Evolutionary conservation across 1,284 basidiomycete genomes (phyloP).

Genomic region (Thecaphora thlaspeos): DNA sequence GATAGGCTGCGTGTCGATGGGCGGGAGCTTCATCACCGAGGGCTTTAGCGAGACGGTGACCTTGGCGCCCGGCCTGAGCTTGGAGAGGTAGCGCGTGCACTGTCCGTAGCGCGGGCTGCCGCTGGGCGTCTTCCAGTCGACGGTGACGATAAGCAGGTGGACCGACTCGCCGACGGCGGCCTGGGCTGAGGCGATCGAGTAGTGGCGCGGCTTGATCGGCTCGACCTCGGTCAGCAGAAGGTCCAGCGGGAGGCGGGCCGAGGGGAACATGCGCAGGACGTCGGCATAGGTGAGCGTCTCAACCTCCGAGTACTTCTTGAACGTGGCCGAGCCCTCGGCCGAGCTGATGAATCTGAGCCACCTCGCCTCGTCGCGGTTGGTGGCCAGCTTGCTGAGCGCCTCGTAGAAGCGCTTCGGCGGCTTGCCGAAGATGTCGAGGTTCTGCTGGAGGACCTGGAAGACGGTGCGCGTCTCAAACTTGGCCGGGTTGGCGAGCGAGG

Average conservation of each 20-base stretch:
- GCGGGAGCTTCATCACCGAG: conserved; percentile 97
- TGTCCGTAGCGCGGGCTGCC: conserved; percentile 84
- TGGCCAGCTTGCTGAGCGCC: conserved; percentile 77
- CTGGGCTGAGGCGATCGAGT: conserved; percentile 94
- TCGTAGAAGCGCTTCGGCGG: conserved; percentile 95
- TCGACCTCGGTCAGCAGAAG: conserved; percentile 78
- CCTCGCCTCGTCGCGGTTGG: conserved; percentile 71
- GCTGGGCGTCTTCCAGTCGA: conserved; percentile 84
- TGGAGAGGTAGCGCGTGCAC: conserved; percentile 90
- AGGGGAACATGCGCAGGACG: conserved; percentile 75
- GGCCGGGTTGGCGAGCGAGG: conserved; percentile 61
- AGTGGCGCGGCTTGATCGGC: conserved; percentile 85
- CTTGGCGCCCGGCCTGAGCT: conserved; percentile 79
- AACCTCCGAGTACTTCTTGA: conserved; percentile 92
- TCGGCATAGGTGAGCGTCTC: conserved; percentile 95
- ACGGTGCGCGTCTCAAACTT: conserved; percentile 76
- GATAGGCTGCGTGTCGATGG: conserved; percentile 79
- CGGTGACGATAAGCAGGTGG: conserved; percentile 90
- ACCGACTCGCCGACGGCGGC: conserved; percentile 90
- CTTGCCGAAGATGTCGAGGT: conserved; percentile 92
- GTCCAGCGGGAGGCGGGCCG: conserved; percentile 73
- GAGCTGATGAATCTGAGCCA: conserved; percentile 89
- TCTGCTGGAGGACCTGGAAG: conserved; percentile 92
- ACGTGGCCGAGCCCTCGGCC: conserved; percentile 83
- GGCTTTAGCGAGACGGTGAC: conserved; percentile 98